Conservation (phyloP, 164 flowering plant species). For the Taxillus chinensis region DNA sequence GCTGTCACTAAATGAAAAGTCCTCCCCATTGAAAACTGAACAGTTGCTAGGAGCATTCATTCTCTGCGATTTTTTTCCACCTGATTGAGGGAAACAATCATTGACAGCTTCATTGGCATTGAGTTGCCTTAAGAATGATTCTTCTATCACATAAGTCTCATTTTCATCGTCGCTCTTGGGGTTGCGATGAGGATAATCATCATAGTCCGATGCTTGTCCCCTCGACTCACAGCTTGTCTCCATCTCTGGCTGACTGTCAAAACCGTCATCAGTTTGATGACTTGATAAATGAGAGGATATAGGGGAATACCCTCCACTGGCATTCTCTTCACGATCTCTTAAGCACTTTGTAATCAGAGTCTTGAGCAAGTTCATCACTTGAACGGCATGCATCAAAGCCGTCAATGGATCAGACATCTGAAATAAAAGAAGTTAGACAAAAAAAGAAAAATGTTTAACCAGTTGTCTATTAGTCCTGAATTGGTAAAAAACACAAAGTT, state of each 20-base stretch:
- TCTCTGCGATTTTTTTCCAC: conserved; percentile 13
- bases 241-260: conserved; percentile 56
- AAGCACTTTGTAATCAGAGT: conserved; percentile 63
- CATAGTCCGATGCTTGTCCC: conserved; percentile 31
- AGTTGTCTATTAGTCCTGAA: neutral
- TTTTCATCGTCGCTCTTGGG: conserved; percentile 32
- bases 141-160: conserved; percentile 53
- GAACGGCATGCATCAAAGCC: conserved; percentile 96
- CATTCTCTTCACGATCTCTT: conserved; percentile 66
- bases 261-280: conserved; percentile 39
- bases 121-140: conserved; percentile 55
- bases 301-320: conserved; percentile 52
- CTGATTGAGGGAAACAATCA: conserved; percentile 13
- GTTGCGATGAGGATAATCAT: conserved; percentile 26
- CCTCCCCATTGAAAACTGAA: conserved; percentile 21
- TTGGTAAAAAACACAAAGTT: neutral
- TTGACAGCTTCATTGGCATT: conserved; percentile 27
- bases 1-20: conserved; percentile 33
- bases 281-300: conserved; percentile 49
- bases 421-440: neutral
- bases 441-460: neutral
- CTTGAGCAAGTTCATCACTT: conserved; percentile 97
- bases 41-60: conserved; percentile 13
- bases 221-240: conserved; percentile 49
- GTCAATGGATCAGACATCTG: conserved; percentile 99